Evolutionary conservation across 2,329 filamentous ascomycete genomes (phyloP).

Genomic region (Trichoderma cornu-damae): DNA sequence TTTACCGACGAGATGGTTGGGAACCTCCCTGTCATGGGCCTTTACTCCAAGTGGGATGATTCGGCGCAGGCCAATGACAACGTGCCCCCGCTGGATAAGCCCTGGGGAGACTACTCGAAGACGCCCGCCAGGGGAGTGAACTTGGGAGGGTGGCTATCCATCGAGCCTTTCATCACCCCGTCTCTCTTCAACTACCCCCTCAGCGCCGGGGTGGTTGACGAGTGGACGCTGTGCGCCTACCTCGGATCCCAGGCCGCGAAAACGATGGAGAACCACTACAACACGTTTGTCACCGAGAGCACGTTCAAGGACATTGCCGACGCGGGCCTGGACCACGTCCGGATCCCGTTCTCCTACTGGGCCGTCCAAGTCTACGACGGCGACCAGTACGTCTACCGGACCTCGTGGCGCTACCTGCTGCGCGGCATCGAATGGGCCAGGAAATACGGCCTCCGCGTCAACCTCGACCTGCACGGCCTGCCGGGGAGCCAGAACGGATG

Average conservation of each 20-base stretch:
- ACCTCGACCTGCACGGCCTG: conserved; percentile 86
- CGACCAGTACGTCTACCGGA: conserved; percentile 82
- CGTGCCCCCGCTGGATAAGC: conserved; percentile 69
- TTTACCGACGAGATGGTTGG: conserved; percentile 84
- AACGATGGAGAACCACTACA: conserved; percentile 85
- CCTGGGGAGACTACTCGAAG: conserved; percentile 71
- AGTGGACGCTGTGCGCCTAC: conserved; percentile 71
- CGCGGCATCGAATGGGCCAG: conserved; percentile 90
- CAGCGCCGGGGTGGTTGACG: conserved; percentile 68
- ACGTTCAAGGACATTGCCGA: conserved; percentile 79
- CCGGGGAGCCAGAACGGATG: conserved; percentile 95
- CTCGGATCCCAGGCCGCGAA: conserved; percentile 62
- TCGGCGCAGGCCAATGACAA: conserved; percentile 69
- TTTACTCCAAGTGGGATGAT: conserved; percentile 83
- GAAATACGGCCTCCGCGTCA: conserved; percentile 85
- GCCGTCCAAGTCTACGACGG: conserved; percentile 76
- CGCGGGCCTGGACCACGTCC: conserved; percentile 92
- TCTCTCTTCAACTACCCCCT: conserved; percentile 74
- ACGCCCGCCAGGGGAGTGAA: conserved; percentile 86
- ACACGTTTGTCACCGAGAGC: conserved; percentile 76
- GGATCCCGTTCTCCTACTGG: conserved; percentile 95
- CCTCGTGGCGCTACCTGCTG: conserved; percentile 89
- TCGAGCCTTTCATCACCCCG: conserved; percentile 94
- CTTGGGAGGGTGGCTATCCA: conserved; percentile 84
- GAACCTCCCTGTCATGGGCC: conserved; percentile 83